Evolutionary conservation across 768 basidiomycete genomes (phyloP).

Genomic region (Lentinula guzmanii): DNA sequence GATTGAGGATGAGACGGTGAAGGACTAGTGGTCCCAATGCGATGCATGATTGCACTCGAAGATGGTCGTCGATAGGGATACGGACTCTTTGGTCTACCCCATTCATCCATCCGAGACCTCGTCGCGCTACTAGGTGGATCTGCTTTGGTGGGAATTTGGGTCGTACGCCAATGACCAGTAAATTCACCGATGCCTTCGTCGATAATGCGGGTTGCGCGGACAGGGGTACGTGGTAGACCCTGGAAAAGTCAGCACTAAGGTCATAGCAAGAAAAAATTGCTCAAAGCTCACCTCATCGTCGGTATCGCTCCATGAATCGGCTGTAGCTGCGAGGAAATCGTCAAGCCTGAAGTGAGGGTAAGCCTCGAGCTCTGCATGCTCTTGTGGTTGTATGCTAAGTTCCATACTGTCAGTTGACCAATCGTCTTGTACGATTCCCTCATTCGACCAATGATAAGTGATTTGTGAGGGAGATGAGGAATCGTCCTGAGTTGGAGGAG

Average conservation of each 20-base stretch:
- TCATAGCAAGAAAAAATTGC: constrained; percentile 12
- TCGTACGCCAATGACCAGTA: constrained; percentile 56
- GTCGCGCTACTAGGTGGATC: constrained; percentile 61
- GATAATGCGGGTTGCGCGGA: constrained; percentile 2
- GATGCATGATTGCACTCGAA: neutral
- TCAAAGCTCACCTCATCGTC: constrained; percentile 14
- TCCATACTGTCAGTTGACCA: constrained; percentile 9
- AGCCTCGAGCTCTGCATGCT: neutral
- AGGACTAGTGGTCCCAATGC: neutral
- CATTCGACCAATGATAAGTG: neutral
- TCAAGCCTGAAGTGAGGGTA: constrained; percentile 3
- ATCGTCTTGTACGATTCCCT: neutral
- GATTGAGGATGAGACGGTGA: neutral
- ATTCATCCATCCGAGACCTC: constrained; percentile 40
- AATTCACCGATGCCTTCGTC: constrained; percentile 53
- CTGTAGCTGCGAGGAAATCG: neutral
- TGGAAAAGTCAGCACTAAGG: neutral
- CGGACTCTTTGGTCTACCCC: constrained; percentile 70
- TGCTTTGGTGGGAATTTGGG: constrained; percentile 54
- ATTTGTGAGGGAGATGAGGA: constrained; percentile 16
- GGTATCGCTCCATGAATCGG: constrained; percentile 14
- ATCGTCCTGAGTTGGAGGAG: constrained; percentile 16
- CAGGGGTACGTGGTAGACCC: neutral
- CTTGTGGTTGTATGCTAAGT: constrained; percentile 10
- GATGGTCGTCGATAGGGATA: constrained; percentile 32